A percentile compares a stretch with the other conserved stretches of the same genome.
Evolutionary conservation across 2,329 filamentous ascomycete genomes (phyloP).

Genomic region (Ciborinia camelliae): DNA sequence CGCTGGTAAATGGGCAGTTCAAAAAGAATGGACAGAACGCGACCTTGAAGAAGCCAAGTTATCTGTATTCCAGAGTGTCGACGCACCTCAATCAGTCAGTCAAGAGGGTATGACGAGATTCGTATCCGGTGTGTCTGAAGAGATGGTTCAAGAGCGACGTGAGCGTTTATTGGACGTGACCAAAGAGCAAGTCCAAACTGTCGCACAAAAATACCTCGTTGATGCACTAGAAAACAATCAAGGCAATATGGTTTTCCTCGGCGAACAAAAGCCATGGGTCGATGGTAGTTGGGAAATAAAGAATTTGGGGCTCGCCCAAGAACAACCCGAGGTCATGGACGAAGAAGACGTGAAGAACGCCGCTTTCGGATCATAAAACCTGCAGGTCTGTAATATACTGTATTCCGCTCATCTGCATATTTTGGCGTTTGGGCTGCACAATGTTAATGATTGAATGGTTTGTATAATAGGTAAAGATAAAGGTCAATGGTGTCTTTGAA

Average conservation of each 20-base stretch:
- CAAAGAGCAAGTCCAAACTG: conserved; percentile 72
- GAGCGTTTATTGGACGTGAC: conserved; percentile 85
- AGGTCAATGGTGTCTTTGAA: neutral
- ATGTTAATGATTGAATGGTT: conserved; percentile 15
- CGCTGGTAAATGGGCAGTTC: conserved; percentile 77
- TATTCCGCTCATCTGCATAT: conserved; percentile 32
- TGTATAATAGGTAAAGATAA: conserved; percentile 17
- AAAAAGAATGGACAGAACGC: conserved; percentile 75
- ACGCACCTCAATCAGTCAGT: conserved; percentile 84
- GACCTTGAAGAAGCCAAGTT: conserved; percentile 97
- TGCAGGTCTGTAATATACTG: conserved; percentile 29
- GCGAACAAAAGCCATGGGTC: conserved; percentile 78
- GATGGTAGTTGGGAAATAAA: conserved; percentile 70
- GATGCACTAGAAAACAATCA: conserved; percentile 57
- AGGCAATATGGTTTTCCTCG: conserved; percentile 70
- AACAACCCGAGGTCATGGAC: conserved; percentile 33
- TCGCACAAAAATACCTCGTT: conserved; percentile 78
- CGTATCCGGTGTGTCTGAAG: conserved; percentile 76
- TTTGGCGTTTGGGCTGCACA: conserved; percentile 23
- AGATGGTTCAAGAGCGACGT: conserved; percentile 82
- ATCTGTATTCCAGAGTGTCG: conserved; percentile 85
- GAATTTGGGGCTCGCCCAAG: conserved; percentile 66
- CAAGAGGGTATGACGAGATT: conserved; percentile 85
- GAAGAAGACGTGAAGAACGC: conserved; percentile 33
- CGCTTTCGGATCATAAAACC: conserved; percentile 30